Conservation (phyloP, 1,139 yeast species). For the Kodamaea anthophila region DNA sequence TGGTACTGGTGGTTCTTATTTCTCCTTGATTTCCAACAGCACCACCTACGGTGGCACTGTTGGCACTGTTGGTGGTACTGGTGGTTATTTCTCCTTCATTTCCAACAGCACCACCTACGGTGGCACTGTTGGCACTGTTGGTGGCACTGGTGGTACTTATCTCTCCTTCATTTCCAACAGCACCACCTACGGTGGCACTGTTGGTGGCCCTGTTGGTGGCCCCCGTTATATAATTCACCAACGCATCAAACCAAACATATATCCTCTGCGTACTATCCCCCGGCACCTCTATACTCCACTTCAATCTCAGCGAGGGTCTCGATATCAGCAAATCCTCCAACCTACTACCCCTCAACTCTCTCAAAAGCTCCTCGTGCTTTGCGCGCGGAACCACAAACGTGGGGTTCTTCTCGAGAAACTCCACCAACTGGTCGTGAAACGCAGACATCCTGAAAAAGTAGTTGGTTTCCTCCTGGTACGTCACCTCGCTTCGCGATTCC, state of each 20-base stretch:
- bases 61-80: too few relatives aligned
- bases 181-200: constrained; percentile 1
- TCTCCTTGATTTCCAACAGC: too few relatives aligned
- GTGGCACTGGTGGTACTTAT: too few relatives aligned
- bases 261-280: constrained; percentile 69
- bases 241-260: constrained; percentile 97
- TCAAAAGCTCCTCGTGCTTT: constrained; percentile 50
- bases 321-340: constrained; percentile 76
- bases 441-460: constrained; percentile 74
- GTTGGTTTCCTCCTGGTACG: constrained; percentile 72
- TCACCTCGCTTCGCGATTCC: constrained; percentile 74
- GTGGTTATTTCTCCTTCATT: too few relatives aligned
- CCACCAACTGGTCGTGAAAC: constrained; percentile 51
- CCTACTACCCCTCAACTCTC: constrained; percentile 45
- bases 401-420: constrained; percentile 41
- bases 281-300: constrained; percentile 93
- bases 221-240: constrained; percentile 76
- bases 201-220: constrained; percentile 59
- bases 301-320: constrained; percentile 67
- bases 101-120: too few relatives aligned
- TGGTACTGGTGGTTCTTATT: too few relatives aligned
- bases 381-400: constrained; percentile 59
- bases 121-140: constrained; percentile 28
- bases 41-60: constrained; percentile 3
- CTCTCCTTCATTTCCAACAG: too few relatives aligned